Conservation (phyloP, 2,329 filamentous ascomycete genomes). For the Saccharata proteae region DNA sequence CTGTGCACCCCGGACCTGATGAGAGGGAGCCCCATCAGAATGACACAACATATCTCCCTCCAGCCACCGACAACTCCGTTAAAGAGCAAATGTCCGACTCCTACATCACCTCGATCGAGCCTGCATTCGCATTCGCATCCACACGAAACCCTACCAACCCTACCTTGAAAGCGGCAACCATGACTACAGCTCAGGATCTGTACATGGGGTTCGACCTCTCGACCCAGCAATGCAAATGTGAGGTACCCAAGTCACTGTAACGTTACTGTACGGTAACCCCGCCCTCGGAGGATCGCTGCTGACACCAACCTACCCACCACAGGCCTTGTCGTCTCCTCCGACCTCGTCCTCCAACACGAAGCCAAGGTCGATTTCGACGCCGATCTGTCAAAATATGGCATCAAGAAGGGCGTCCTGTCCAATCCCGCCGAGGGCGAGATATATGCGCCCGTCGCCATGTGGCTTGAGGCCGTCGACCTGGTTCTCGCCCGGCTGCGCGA, state of each 20-base stretch:
- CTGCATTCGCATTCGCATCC: no score
- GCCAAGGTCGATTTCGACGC: constrained; percentile 93
- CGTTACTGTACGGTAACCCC: no score
- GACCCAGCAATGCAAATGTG: constrained; percentile 91
- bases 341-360: constrained; percentile 68
- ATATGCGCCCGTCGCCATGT: constrained; percentile 85
- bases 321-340: constrained; percentile 75
- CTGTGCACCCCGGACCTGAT: no score
- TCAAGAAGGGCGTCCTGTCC: constrained; percentile 77
- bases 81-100: no score
- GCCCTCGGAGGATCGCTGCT: constrained; percentile 12
- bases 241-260: constrained; percentile 15
- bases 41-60: no score
- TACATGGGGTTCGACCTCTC: constrained; percentile 94
- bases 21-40: no score
- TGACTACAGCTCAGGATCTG: constrained; percentile 32
- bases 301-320: constrained; percentile 12
- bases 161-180: no score
- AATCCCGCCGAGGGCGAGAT: constrained; percentile 79
- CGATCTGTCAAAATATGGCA: constrained; percentile 57
- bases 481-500: constrained; percentile 63
- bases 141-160: no score
- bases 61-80: no score
- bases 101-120: no score
- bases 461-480: constrained; percentile 83